Conservation (phyloP, 257 asterid species). For the Solanum verrucosum region DNA sequence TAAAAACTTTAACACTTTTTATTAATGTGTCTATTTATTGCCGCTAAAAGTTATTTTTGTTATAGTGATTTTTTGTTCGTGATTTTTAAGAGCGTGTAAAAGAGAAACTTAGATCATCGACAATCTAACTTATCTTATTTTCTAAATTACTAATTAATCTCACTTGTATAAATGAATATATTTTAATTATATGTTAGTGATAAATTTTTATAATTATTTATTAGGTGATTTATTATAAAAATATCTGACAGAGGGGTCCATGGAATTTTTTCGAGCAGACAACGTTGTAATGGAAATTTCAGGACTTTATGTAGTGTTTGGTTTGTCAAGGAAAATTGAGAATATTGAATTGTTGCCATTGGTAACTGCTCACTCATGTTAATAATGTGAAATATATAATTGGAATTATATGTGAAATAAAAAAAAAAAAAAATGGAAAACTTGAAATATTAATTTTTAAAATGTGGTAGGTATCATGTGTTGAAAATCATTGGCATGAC, state of each 20-base stretch:
- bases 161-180: background rate
- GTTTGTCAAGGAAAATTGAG: background rate
- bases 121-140: background rate
- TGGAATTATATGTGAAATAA: conserved; percentile 6
- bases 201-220: background rate
- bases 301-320: background rate
- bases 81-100: background rate
- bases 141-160: background rate
- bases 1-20: too few relatives aligned
- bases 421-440: background rate
- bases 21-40: too few relatives aligned
- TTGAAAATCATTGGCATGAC: background rate
- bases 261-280: background rate
- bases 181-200: background rate
- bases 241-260: background rate
- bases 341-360: background rate
- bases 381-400: conserved; percentile 16
- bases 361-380: conserved; percentile 25
- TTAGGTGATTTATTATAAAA: background rate
- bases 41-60: too few relatives aligned
- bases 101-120: background rate
- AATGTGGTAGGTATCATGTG: background rate
- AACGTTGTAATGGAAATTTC: background rate
- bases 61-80: background rate
- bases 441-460: background rate